Percentiles rank a stretch among this genome's conserved stretches.
These are phyloP conservation scores for Allium fistulosum DNA, from an alignment of 106 monocot genomes.

Conservation along the genomic window DNA sequence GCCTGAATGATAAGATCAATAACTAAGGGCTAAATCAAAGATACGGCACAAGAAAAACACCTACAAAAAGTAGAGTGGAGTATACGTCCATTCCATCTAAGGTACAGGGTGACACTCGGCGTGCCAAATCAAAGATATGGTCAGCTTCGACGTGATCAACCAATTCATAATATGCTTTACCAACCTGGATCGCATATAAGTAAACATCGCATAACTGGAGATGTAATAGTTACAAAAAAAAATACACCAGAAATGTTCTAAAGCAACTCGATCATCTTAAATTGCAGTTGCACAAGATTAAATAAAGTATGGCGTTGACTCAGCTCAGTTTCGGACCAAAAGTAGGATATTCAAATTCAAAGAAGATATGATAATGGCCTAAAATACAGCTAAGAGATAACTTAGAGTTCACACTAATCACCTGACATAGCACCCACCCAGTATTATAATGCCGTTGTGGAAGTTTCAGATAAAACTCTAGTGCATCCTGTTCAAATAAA, in stretches of 20 bases:
- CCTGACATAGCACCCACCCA: conserved; percentile 96
- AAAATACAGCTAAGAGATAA: no score
- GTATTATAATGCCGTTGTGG: conserved; percentile 85
- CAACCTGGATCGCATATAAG: conserved; percentile 50
- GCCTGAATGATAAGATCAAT: not conserved
- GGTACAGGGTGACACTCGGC: conserved; percentile 58
- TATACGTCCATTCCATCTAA: conserved; percentile 97
- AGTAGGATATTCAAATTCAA: not conserved
- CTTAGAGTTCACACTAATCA: conserved; percentile 10
- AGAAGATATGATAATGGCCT: no score
- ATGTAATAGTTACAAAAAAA: not conserved
- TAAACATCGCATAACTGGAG: not conserved
- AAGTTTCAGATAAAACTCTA: conserved; percentile 78
- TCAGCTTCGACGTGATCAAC: conserved; percentile 90
- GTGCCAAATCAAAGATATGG: conserved; percentile 74
- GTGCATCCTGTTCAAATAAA: conserved; percentile 63
- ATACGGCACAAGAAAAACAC: not conserved
- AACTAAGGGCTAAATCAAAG: not conserved
- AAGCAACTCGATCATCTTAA: not conserved
- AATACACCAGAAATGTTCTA: not conserved
- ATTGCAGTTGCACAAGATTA: not conserved
- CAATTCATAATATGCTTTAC: conserved; percentile 88
- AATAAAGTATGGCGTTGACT: not conserved
- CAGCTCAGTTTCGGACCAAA: not conserved
- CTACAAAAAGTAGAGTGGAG: conserved; percentile 93